Evolutionary conservation across 2,329 filamentous ascomycete species (phyloP), one percentile per base, ranked within the genome.

Genomic region (Ceratocystis ficicola): DNA sequence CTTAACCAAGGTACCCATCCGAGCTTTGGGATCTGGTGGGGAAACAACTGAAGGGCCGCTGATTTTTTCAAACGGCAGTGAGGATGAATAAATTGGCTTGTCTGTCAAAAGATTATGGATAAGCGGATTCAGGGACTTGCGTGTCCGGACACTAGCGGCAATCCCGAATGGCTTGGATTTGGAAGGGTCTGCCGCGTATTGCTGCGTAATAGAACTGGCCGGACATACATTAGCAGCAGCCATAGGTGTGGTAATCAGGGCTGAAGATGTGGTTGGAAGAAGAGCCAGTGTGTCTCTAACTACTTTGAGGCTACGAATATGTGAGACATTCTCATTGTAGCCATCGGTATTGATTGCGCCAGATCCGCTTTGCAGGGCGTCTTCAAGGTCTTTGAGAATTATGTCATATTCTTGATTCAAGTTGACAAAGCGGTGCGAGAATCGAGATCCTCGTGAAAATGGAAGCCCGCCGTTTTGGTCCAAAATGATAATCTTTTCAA

Each of bases 91-190:
- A 15, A 92, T 83, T 0, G 94, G 93, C 72, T 96, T 95, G 76
- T 99, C 94, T 1, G 94, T 99, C 8, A 99, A 81, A 1, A 99
- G 83, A 71, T 96, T 97, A 75, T 99, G 91, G 59, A 99, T 94
- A 1, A 99, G 79, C 0, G 92, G 91, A 71, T 99, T 99, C 72
- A 82, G 81, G 66, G 78, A 79, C 60, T 77, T 78, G 66, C 82
- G 76, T 0, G 82, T 84, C 25, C 64, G 66, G 3, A 68, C 66
- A 63, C 66, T 67, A 22, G 66, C 66, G 41, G 66, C 66, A 44
- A 67, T 65, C 12, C 66, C 66, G 63, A 67, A 67, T 30, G 60
- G 66, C 63, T 65, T 41, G 2, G 55, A 65, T 1, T 20, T 46
- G 2, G 28, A 17, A 10, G 44, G 25, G n/a, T 44, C 28, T 8